Conservation (phyloP, 306 rosid species). For the Styphnolobium japonicum region DNA sequence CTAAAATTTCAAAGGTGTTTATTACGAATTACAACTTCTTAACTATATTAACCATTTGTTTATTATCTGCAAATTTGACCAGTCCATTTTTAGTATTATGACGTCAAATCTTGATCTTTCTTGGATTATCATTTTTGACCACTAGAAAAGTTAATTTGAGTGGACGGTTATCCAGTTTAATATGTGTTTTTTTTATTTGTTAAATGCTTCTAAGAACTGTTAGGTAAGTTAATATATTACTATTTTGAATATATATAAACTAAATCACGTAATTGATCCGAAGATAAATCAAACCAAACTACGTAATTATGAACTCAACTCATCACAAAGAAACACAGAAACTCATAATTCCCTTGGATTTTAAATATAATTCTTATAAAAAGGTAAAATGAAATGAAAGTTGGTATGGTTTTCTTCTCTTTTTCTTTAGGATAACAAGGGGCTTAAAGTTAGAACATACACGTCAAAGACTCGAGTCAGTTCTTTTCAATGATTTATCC, state of each 20-base stretch:
- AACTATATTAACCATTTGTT: background rate
- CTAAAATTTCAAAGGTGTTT: background rate
- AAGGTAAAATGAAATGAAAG: no score
- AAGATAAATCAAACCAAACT: background rate
- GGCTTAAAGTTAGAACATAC: background rate
- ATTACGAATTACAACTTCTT: background rate
- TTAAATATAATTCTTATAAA: no score
- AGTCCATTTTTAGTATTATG: background rate
- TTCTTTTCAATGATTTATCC: background rate
- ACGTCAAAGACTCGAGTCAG: background rate
- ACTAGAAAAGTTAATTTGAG: background rate
- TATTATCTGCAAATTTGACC: slow-evolving; percentile 15
- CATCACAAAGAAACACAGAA: background rate
- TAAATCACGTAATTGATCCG: no score
- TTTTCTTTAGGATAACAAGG: background rate
- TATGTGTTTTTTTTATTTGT: no score
- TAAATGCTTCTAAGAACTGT: no score
- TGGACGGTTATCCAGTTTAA: background rate
- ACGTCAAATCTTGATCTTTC: background rate
- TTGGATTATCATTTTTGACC: background rate
- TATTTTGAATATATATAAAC: background rate
- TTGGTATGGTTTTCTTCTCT: background rate
- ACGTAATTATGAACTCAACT: background rate
- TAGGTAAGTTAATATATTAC: background rate
- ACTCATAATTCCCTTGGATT: background rate